phyloP scores from a whole-genome alignment of 2,329 filamentous ascomycete species.

The Fusarium tricinctum region DNA sequence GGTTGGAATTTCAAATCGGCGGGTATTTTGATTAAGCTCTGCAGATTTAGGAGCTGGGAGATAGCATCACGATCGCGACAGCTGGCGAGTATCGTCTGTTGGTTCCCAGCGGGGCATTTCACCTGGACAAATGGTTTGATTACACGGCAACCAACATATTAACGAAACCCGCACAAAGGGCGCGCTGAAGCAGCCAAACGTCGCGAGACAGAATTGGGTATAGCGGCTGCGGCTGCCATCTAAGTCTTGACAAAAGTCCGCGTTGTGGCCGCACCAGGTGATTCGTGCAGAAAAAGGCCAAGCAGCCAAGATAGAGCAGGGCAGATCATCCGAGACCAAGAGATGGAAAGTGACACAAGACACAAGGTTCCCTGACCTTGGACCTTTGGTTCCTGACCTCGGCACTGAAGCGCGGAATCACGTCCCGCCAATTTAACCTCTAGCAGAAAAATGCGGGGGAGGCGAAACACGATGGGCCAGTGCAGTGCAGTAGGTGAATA shows the following conservation, averaged over 20 bases:
- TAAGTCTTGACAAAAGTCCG: constrained; percentile 31
- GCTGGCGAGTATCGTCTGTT: neutral
- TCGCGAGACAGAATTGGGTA: constrained; percentile 6
- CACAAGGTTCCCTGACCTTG: constrained; percentile 1
- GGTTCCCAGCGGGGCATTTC: neutral
- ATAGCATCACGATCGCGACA: constrained; percentile 9
- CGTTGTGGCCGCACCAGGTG: constrained; percentile 15
- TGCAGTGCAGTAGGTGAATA: neutral
- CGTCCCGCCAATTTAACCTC: neutral
- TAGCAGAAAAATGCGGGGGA: constrained; percentile 19
- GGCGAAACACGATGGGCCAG: constrained; percentile 5
- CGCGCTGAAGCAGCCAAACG: neutral
- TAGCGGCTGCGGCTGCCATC: constrained; percentile 3
- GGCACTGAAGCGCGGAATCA: constrained; percentile 22
- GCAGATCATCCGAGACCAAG: constrained; percentile 1
- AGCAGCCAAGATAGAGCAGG: constrained; percentile 10
- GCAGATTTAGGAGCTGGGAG: neutral
- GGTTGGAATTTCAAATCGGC: neutral
- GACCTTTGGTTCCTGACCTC: neutral
- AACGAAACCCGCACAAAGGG: neutral
- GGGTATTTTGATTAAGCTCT: neutral
- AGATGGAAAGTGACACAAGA: neutral
- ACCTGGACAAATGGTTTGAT: neutral
- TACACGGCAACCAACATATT: neutral
- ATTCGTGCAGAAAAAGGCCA: constrained; percentile 5